A percentile compares a stretch with the other conserved stretches of the same genome.
phyloP scores from a whole-genome alignment of 163 green algal species.

The Trebouxia gelatinosa region DNA sequence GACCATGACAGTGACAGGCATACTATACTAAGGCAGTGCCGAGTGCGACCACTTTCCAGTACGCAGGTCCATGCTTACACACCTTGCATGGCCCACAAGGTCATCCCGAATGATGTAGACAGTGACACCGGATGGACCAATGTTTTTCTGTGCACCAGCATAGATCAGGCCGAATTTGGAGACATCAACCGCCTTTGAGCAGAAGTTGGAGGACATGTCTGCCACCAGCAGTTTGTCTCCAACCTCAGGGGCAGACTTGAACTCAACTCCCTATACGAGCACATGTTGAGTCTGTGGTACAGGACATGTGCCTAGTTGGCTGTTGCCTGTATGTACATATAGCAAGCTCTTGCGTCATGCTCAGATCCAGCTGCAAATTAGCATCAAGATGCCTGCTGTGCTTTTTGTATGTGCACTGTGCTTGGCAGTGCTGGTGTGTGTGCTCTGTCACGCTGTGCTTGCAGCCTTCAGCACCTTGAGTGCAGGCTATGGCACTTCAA shows the following conservation, averaged over 20 bases:
- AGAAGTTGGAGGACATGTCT: slow-evolving; percentile 99
- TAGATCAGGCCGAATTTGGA: slow-evolving; percentile 96
- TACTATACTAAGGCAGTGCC: no score
- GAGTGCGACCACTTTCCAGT: no score
- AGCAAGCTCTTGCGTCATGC: not conserved
- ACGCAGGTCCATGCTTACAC: no score
- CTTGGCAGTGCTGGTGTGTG: not conserved
- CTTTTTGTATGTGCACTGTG: no score
- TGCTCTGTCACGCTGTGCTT: not conserved
- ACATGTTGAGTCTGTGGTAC: not conserved
- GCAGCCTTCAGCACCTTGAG: no score
- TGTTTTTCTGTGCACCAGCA: slow-evolving; percentile 99
- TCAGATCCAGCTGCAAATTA: not conserved
- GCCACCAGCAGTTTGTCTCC: slow-evolving; percentile 78
- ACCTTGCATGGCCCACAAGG: slow-evolving; percentile 84
- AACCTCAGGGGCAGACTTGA: slow-evolving; percentile 60
- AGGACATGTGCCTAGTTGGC: no score
- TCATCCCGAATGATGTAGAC: slow-evolving; percentile 97
- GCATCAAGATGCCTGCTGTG: not conserved
- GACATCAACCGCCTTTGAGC: slow-evolving; percentile 96
- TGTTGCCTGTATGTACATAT: not conserved
- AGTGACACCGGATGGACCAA: slow-evolving; percentile 90
- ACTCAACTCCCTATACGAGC: slow-evolving; percentile 56
- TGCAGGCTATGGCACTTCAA: no score
- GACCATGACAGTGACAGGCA: no score